Conservation (phyloP, 768 basidiomycete species). For the Cubamyces lactineus region DNA sequence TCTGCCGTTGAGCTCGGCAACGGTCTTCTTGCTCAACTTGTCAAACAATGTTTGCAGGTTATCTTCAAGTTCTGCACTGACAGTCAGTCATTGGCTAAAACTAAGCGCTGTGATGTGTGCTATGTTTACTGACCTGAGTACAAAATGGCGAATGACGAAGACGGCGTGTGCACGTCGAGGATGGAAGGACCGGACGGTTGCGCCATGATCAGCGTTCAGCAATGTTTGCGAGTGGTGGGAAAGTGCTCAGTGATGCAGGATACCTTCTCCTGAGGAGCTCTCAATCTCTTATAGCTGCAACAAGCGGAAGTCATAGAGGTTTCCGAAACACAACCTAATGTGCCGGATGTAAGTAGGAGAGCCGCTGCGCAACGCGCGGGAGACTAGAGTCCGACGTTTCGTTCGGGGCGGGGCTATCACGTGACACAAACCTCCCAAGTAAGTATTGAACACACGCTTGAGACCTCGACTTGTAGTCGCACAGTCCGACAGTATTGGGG, state of each 20-base stretch:
- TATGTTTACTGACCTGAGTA: constrained; percentile 64
- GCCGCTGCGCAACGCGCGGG: background rate
- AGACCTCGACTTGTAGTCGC: too few relatives aligned
- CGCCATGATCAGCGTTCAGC: constrained; percentile 18
- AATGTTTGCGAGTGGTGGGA: constrained; percentile 33
- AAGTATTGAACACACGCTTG: background rate
- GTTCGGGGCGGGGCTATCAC: constrained; percentile 7
- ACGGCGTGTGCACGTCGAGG: constrained; percentile 77
- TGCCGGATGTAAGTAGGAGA: background rate
- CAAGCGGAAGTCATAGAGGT: background rate
- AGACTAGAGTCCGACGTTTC: constrained; percentile 3
- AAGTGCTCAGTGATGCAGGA: background rate
- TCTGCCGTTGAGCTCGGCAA: constrained; percentile 58
- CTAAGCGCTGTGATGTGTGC: background rate
- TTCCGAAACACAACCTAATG: background rate
- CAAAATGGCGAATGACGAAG: constrained; percentile 71
- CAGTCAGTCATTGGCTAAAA: constrained; percentile 15
- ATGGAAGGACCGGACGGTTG: constrained; percentile 46
- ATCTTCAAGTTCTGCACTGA: constrained; percentile 64
- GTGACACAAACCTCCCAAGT: background rate
- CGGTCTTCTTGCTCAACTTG: constrained; percentile 69
- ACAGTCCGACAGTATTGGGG: too few relatives aligned
- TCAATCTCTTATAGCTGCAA: background rate
- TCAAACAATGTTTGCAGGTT: constrained; percentile 64
- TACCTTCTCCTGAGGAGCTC: constrained; percentile 3